Evolutionary conservation across 177 flowering plant genomes (phyloP).

Genomic region (Tripterygium wilfordii): DNA sequence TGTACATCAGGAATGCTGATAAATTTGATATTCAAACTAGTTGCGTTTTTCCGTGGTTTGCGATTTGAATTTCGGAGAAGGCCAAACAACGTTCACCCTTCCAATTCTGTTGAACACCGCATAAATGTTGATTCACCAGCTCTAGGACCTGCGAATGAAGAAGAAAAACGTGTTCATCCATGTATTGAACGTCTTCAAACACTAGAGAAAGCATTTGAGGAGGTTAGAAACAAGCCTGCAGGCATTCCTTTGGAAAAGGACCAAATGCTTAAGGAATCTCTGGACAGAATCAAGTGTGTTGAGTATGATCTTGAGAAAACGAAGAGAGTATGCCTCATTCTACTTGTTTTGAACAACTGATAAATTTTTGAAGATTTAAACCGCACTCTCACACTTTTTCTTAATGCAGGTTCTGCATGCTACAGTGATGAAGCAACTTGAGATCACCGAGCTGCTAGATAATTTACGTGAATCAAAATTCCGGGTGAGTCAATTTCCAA

Average conservation of each 20-base stretch:
- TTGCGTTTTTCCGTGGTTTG: conserved; percentile 29
- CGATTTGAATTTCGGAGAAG: conserved; percentile 34
- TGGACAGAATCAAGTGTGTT: conserved; percentile 79
- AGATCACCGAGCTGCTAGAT: conserved; percentile 53
- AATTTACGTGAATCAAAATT: conserved; percentile 36
- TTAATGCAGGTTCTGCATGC: conserved; percentile 58
- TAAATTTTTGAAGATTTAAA: background rate
- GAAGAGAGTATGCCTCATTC: conserved; percentile 37
- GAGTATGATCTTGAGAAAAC: conserved; percentile 91
- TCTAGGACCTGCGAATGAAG: conserved; percentile 32
- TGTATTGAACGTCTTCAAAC: conserved; percentile 74
- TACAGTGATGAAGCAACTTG: conserved; percentile 59
- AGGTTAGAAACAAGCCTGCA: conserved; percentile 59
- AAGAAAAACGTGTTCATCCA: conserved; percentile 46
- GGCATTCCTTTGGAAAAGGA: conserved; percentile 78
- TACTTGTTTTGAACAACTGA: background rate
- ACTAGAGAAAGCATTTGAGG: conserved; percentile 56
- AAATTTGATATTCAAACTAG: conserved; percentile 37
- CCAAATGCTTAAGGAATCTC: conserved; percentile 65
- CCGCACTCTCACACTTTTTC: background rate
- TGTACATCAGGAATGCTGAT: conserved; percentile 25
- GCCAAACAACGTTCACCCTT: conserved; percentile 29
- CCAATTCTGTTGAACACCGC: conserved; percentile 21
- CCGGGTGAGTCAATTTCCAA: conserved; percentile 37
- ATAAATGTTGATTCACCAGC: conserved; percentile 18